Base-by-base conservation (phyloP, 1,139 yeast genomes). In the Candida labiduridarum region DNA sequence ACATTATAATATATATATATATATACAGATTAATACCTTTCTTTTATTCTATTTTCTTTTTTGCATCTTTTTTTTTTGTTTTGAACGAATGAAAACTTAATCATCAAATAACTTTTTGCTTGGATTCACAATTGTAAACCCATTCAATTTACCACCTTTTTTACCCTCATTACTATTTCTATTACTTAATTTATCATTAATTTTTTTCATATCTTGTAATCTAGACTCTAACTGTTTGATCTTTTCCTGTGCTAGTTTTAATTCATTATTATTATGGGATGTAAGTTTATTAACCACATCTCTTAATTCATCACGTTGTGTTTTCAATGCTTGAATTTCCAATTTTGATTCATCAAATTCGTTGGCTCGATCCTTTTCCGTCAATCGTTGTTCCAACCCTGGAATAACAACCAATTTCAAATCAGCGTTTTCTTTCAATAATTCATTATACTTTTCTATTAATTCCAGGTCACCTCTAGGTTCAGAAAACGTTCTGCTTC, bases 261-360 rank as follows among this genome's bases (percentile, higher is more conserved):
- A 53, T 53, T 76, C 81, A 35, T 66, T 67, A 38, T 61, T 63
- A 48, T 74, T 77, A 40, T 67, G 67, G 3, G 67, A 54, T 12
- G 74, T 71, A 49, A 77, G 61, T 53, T 71, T 68, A 41, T 71
- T 64, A 29, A 76, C 69, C 30, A 82, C 84, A 47, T 82, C 86
- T 29, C 88, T 69, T 46, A 84, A 70, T 48, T 81, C 86, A 51
- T 83, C 85, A 42, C 86, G 64, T 63, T 84, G 89, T 16, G 65
- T 64, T 53, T 75, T 79, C 52, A 82, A 65, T 30, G 71, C 64
- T 30, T 59, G 53, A 18, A 76, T 66, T 49, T 53, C 54, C 31
- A 43, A 18, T 41, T 25, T 19, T 7, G 46, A 46, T 61, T 65
- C 57, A 38, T 63, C 66, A 40, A 36, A 46, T 12, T 46, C 51